A percentile compares a stretch with the other conserved stretches of the same genome.
These are phyloP conservation scores for Fusarium fujikuroi DNA, from an alignment of 2,329 filamentous ascomycete genomes.

Conservation along the genomic window DNA sequence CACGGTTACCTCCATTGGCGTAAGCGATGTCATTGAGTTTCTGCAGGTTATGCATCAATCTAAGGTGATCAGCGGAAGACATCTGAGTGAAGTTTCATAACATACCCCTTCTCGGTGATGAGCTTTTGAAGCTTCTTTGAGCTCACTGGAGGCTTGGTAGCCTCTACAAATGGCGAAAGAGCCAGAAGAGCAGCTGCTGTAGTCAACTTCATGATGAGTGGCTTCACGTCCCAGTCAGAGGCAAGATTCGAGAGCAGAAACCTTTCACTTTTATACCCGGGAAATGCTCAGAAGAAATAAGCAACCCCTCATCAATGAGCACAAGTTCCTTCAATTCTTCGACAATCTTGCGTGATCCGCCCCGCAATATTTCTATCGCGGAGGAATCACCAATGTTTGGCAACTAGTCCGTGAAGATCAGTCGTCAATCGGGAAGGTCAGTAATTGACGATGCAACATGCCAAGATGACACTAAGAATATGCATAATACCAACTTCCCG, in stretches of 20 bases:
- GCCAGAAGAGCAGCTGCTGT: slow-evolving; percentile 41
- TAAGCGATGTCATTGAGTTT: slow-evolving; percentile 47
- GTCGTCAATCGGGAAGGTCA: slow-evolving; percentile 28
- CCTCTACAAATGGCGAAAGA: slow-evolving; percentile 31
- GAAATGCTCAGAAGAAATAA: not conserved
- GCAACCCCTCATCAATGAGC: not conserved
- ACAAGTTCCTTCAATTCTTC: slow-evolving; percentile 5
- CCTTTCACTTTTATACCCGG: not conserved
- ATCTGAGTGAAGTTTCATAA: accelerated
- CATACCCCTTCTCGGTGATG: slow-evolving; percentile 41
- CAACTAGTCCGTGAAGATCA: slow-evolving; percentile 32
- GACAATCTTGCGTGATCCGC: slow-evolving; percentile 27
- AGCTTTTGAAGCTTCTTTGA: slow-evolving; percentile 41
- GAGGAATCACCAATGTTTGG: slow-evolving; percentile 23
- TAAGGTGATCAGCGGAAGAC: not conserved
- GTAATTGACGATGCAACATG: slow-evolving; percentile 24
- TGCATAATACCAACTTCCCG: slow-evolving; percentile 36
- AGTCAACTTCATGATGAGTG: slow-evolving; percentile 34
- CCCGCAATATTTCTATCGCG: slow-evolving; percentile 24
- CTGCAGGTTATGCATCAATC: slow-evolving; percentile 43
- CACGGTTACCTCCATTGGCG: slow-evolving; percentile 47
- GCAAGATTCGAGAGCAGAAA: not conserved
- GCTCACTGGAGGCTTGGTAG: slow-evolving; percentile 34
- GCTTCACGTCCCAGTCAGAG: not conserved
- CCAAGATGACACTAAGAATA: slow-evolving; percentile 35